phyloP scores from a whole-genome alignment of 176 grass and related monocot species.

The Melocanna baccifera region DNA sequence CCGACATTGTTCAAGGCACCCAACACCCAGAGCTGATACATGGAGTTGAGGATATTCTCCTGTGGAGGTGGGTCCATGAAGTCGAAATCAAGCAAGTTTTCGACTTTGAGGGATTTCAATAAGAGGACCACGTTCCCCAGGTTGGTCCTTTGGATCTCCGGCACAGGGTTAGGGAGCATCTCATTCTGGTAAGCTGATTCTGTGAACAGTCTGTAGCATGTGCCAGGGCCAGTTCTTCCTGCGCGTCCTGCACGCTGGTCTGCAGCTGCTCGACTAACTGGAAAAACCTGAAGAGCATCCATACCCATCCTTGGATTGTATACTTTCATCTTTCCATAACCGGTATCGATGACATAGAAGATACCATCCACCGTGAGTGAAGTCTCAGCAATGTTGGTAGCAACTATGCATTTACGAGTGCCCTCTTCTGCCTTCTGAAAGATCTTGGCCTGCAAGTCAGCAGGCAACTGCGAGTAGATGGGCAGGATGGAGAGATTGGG shows the following conservation, averaged over 20 bases:
- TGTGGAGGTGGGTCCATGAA: slow-evolving; percentile 99
- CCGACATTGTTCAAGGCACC: slow-evolving; percentile 95
- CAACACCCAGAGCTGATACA: slow-evolving; percentile 99
- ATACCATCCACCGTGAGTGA: slow-evolving; percentile 98
- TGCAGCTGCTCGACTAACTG: slow-evolving; percentile 80
- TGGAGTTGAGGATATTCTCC: slow-evolving; percentile 97
- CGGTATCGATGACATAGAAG: slow-evolving; percentile 93
- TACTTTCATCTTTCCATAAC: slow-evolving; percentile 99
- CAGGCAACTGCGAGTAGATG: slow-evolving; percentile 92
- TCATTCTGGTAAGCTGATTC: slow-evolving; percentile 98
- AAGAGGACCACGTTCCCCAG: slow-evolving; percentile 94
- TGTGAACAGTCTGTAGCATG: slow-evolving; percentile 89
- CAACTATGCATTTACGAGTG: slow-evolving; percentile 95
- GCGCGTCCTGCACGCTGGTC: slow-evolving; percentile 92
- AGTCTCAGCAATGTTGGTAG: slow-evolving; percentile 97
- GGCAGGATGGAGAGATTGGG: slow-evolving; percentile 88
- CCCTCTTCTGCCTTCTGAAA: slow-evolving; percentile 98
- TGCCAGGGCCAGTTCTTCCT: slow-evolving; percentile 90
- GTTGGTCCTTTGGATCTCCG: slow-evolving; percentile 96
- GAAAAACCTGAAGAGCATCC: slow-evolving; percentile 96
- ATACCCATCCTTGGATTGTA: slow-evolving; percentile 97
- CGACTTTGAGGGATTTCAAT: slow-evolving; percentile 87
- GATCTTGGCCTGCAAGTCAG: slow-evolving; percentile 95
- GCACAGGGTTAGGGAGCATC: slow-evolving; percentile 90
- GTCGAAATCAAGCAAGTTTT: slow-evolving; percentile 95